Conservation (phyloP, 345 rosid species). For the Bruguiera gymnorhiza region DNA sequence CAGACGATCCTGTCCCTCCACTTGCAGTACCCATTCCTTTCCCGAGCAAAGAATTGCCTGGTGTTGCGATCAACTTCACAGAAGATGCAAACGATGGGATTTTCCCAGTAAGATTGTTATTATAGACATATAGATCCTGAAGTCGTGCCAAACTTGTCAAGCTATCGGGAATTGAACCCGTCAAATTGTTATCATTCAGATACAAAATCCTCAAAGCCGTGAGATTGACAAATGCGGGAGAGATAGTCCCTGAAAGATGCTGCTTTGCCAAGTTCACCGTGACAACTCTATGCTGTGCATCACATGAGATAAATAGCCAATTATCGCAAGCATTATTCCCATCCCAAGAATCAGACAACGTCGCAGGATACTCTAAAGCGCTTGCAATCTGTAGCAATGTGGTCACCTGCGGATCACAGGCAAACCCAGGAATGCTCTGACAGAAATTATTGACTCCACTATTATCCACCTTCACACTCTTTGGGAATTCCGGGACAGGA, state of each 20-base stretch:
- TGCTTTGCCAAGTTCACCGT: slow-evolving; percentile 48
- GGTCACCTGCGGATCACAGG: slow-evolving; percentile 59
- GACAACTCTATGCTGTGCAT: slow-evolving; percentile 33
- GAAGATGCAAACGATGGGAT: slow-evolving; percentile 38
- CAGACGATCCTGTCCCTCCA: not conserved
- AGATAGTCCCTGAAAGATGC: slow-evolving; percentile 51
- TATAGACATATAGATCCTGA: slow-evolving; percentile 53
- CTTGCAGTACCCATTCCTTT: slow-evolving; percentile 24
- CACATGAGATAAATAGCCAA: slow-evolving; percentile 59
- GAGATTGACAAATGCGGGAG: slow-evolving; percentile 57
- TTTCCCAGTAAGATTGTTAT: slow-evolving; percentile 63
- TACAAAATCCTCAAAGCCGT: slow-evolving; percentile 44
- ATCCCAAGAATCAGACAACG: slow-evolving; percentile 58
- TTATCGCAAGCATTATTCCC: slow-evolving; percentile 62
- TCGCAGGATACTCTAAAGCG: slow-evolving; percentile 57
- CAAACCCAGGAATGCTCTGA: slow-evolving; percentile 22
- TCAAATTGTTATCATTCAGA: slow-evolving; percentile 56
- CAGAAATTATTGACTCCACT: slow-evolving; percentile 50
- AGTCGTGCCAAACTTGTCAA: slow-evolving; percentile 47
- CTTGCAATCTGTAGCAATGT: slow-evolving; percentile 56
- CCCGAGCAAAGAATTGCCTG: slow-evolving; percentile 55
- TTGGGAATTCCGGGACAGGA: slow-evolving; percentile 43
- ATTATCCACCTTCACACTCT: slow-evolving; percentile 20
- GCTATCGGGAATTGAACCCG: slow-evolving; percentile 58
- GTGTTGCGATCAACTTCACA: slow-evolving; percentile 39